phyloP scores from a whole-genome alignment of 1,284 basidiomycete species.

The Puccinia polysora region DNA sequence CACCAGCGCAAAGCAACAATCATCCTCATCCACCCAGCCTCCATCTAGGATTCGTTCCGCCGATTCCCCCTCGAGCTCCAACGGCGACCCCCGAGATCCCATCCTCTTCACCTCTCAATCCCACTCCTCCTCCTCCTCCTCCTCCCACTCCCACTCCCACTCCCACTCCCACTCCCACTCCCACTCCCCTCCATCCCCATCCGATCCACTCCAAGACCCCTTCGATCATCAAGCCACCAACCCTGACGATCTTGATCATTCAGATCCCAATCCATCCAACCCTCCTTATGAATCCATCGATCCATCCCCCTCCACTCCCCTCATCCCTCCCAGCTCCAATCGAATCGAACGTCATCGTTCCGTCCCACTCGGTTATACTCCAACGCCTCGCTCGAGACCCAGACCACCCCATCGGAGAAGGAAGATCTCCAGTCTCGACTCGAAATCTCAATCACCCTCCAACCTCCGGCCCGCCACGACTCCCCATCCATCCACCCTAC shows the following conservation, averaged over 20 bases:
- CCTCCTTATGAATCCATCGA: background rate
- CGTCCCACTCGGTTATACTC: background rate
- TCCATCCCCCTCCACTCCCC: background rate
- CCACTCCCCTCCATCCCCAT: no score
- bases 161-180: no score
- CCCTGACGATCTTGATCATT: conserved; percentile 1
- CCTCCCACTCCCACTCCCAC: no score
- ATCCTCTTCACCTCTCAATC: no score
- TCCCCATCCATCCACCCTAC: background rate
- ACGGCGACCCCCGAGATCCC: no score
- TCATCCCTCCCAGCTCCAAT: background rate
- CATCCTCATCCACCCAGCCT: background rate
- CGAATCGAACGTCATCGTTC: conserved; percentile 12
- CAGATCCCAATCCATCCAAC: background rate
- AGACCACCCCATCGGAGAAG: conserved; percentile 24
- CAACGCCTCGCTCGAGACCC: background rate
- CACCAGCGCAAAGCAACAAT: conserved; percentile 3
- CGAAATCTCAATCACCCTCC: background rate
- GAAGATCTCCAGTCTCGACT: background rate
- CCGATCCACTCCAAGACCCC: no score
- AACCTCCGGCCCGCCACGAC: background rate
- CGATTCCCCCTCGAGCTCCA: no score
- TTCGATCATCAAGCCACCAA: no score
- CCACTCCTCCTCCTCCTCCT: no score
- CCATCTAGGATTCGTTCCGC: no score